Evolutionary conservation across 176 grass and related monocot genomes (phyloP).

Genomic region (Thinopyrum elongatum): DNA sequence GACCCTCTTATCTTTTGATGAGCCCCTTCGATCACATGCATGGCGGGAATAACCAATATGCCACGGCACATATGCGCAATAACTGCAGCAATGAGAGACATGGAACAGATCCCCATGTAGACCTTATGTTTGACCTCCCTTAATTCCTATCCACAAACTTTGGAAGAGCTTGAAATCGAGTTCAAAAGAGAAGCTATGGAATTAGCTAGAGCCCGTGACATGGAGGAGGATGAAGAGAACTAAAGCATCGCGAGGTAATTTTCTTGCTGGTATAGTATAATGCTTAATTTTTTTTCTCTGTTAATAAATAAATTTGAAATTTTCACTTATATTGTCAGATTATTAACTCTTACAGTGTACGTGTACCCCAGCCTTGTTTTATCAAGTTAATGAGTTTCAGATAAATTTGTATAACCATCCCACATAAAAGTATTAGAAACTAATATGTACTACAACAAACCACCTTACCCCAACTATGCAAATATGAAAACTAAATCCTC

Average conservation of each 20-base stretch:
- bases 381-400: neutral
- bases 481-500: neutral
- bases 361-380: neutral
- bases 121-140: slow-evolving; percentile 42
- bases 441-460: neutral
- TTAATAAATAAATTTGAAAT: slow-evolving; percentile 14
- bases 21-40: slow-evolving; percentile 43
- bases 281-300: slow-evolving; percentile 10
- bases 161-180: slow-evolving; percentile 84
- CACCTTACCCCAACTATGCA: neutral
- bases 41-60: slow-evolving; percentile 51
- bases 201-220: slow-evolving; percentile 45
- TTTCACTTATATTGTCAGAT: neutral
- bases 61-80: slow-evolving; percentile 24
- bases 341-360: neutral
- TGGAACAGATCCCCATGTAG: slow-evolving; percentile 34
- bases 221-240: slow-evolving; percentile 94
- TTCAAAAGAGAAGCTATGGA: slow-evolving; percentile 71
- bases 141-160: slow-evolving; percentile 38
- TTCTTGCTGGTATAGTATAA: neutral
- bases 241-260: slow-evolving; percentile 72
- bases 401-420: neutral
- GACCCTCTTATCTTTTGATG: slow-evolving; percentile 48
- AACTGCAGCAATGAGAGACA: slow-evolving; percentile 56
- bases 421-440: neutral